These are phyloP conservation scores for Penicillium goetzii DNA, from an alignment of 495 filamentous ascomycete genomes.

Conservation along the genomic window DNA sequence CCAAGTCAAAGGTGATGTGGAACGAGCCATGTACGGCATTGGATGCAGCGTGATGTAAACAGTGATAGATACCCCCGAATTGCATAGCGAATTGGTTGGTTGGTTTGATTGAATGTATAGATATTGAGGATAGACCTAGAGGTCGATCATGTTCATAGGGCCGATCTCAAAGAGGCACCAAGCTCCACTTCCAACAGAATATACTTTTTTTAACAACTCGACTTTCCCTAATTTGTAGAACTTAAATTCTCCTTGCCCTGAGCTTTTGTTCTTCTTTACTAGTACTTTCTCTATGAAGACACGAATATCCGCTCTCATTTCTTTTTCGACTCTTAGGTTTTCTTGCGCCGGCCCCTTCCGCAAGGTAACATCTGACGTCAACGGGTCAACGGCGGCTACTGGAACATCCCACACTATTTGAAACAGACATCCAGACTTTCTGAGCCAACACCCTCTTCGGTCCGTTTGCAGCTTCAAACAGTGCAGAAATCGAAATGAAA, in stretches of 20 bases:
- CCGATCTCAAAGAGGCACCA: neutral
- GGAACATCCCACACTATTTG: conserved; percentile 27
- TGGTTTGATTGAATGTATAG: conserved; percentile 25
- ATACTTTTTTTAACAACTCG: neutral
- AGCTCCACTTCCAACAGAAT: neutral
- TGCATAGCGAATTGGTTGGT: conserved; percentile 30
- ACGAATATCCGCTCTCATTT: neutral
- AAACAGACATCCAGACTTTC: conserved; percentile 28
- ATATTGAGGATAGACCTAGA: neutral
- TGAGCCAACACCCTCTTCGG: conserved; percentile 15
- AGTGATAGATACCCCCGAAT: conserved; percentile 33
- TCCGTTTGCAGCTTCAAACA: conserved; percentile 23
- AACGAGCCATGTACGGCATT: conserved; percentile 96
- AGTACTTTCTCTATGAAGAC: neutral
- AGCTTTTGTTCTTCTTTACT: neutral
- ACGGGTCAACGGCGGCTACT: conserved; percentile 32
- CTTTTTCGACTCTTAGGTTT: neutral
- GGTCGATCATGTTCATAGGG: neutral
- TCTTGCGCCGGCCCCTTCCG: conserved; percentile 5
- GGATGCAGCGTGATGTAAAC: conserved; percentile 83
- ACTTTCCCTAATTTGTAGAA: neutral
- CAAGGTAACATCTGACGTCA: conserved; percentile 37
- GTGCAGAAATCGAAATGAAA: neutral
- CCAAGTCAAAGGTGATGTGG: conserved; percentile 79
- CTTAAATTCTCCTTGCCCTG: neutral